Evolutionary conservation across 345 rosid species (phyloP), one percentile per base, ranked within the genome.

Genomic region (Eucalyptus melliodora): DNA sequence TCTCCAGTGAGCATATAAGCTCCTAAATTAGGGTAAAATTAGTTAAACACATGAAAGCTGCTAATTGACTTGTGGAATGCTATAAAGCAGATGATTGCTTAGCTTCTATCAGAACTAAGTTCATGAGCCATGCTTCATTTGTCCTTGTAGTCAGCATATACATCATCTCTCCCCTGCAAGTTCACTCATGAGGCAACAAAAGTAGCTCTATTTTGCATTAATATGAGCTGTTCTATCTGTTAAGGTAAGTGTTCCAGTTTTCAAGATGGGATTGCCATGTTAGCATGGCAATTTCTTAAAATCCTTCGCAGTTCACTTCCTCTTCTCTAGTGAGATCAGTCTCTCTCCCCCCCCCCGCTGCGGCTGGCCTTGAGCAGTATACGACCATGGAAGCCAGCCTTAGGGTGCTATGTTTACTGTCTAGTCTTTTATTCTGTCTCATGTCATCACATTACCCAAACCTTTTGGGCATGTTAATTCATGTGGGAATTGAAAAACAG

Each of bases 301-400:
- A 72, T 72, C 27, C 27, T 72, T 72, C 0, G 9, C 45, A 34
- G 82, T 72, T 72, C 45, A 72, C 82, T 72, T 37, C 45, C 15
- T 72, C 82, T 72, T 72, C 82, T 69, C 81, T 69, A 69, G 40
- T 72, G 44, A 37, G 24, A 19, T 6, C 3, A 53, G 56, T 53
- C 7, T 6, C 11, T 16, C 31, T 12, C 7, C 50, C 4, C 27
- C 1, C 8, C n/a, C 8, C 12, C 10, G 4, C 15, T 4, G 2
- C 10, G 45, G 45, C 45, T 1, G 3, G 5, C 40, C 10, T 69
- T 5, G 45, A 34, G 82, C 26, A 5, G 45, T 34, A 10, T 2
- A 34, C 8, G 6, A 69, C 42, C 44, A 34, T 34, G 82, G 82
- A 72, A 72, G 15, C 26, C 45, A 72, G 15, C 26, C 45, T 72